Percentiles rank a stretch among this genome's conserved stretches.
phyloP scores from a whole-genome alignment of 805 yeast species.

The Cyberlindnera mrakii region DNA sequence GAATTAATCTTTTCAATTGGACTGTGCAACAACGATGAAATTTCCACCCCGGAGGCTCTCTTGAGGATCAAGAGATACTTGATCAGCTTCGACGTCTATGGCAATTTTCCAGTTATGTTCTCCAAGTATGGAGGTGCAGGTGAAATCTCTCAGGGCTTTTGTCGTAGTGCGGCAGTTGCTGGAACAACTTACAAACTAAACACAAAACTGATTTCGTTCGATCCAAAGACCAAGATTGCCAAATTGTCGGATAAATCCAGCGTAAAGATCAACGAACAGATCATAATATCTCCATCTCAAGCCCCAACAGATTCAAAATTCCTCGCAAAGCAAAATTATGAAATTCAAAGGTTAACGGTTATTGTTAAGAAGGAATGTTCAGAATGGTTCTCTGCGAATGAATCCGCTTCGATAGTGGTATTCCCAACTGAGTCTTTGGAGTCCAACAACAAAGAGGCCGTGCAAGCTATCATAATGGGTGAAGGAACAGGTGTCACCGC shows the following conservation, averaged over 20 bases:
- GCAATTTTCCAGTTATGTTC: constrained; percentile 86
- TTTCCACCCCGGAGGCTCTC: constrained; percentile 69
- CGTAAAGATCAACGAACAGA: constrained; percentile 72
- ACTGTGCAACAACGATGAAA: constrained; percentile 53
- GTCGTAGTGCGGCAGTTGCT: constrained; percentile 96
- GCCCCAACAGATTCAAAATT: constrained; percentile 37
- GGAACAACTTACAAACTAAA: constrained; percentile 89
- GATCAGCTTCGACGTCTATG: constrained; percentile 83
- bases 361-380: constrained; percentile 81
- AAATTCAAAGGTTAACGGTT: constrained; percentile 70
- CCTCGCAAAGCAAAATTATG: constrained; percentile 41
- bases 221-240: constrained; percentile 62
- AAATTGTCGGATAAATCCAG: constrained; percentile 68
- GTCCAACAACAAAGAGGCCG: constrained; percentile 57
- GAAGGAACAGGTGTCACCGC: constrained; percentile 87
- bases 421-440: constrained; percentile 84
- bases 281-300: constrained; percentile 71
- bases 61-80: constrained; percentile 79
- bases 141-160: constrained; percentile 92
- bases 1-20: constrained; percentile 88
- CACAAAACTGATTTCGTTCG: constrained; percentile 58
- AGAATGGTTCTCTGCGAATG: constrained; percentile 88
- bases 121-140: constrained; percentile 96
- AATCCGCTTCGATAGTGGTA: constrained; percentile 80
- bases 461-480: constrained; percentile 84